These are phyloP conservation scores for Colletotrichum godetiae DNA, from an alignment of 2,329 filamentous ascomycete genomes.

Conservation along the genomic window DNA sequence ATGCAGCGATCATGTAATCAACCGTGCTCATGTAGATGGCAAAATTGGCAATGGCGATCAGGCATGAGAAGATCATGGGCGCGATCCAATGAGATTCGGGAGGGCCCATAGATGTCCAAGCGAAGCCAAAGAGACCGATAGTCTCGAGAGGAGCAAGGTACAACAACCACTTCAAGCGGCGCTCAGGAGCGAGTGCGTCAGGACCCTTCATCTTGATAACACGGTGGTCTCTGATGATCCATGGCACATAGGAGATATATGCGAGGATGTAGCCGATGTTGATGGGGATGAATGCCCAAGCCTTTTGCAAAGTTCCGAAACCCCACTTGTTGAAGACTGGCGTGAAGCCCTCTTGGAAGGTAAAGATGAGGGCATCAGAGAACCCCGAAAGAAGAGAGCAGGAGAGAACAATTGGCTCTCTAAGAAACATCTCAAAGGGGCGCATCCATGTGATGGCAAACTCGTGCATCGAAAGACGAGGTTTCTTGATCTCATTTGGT, in stretches of 20 bases:
- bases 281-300: constrained; percentile 41
- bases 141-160: constrained; percentile 69
- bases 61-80: constrained; percentile 67
- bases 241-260: constrained; percentile 66
- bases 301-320: constrained; percentile 54
- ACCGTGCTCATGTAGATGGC: constrained; percentile 75
- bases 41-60: constrained; percentile 74
- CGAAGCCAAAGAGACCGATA: constrained; percentile 72
- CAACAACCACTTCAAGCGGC: constrained; percentile 69
- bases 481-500: constrained; percentile 58
- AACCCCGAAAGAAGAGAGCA: constrained; percentile 73
- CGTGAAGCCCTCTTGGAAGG: constrained; percentile 72
- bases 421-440: constrained; percentile 73
- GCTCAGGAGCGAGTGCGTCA: constrained; percentile 58
- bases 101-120: constrained; percentile 67
- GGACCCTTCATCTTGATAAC: constrained; percentile 57
- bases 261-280: constrained; percentile 67
- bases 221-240: constrained; percentile 52
- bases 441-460: constrained; percentile 64
- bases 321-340: constrained; percentile 70
- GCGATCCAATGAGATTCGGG: constrained; percentile 69
- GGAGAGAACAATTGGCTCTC: constrained; percentile 72
- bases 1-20: constrained; percentile 75
- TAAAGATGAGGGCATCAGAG: constrained; percentile 74
- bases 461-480: constrained; percentile 54